Evolutionary conservation across 73 alveolate species (phyloP).

Genomic region (Stentor coeruleus): DNA sequence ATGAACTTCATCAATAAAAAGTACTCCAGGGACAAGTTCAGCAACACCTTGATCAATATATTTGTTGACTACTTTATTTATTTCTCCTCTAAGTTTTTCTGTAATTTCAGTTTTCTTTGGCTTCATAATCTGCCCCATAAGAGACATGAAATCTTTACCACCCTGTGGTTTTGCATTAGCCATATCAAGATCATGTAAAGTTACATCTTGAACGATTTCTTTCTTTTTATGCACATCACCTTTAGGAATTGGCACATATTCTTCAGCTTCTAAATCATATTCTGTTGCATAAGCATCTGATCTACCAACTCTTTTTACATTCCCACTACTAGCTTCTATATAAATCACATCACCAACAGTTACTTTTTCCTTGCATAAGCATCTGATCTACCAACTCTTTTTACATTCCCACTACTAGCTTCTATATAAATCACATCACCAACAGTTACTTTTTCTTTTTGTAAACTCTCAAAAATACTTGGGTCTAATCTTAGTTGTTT

Average conservation of each 20-base stretch:
- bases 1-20: slow-evolving; percentile 99
- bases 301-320: slow-evolving; percentile 99
- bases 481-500: slow-evolving; percentile 98
- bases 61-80: slow-evolving; percentile 98
- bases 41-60: slow-evolving; percentile 99
- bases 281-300: slow-evolving; percentile 98
- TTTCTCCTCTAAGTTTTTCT: slow-evolving; percentile 97
- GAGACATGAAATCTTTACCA: slow-evolving; percentile 97
- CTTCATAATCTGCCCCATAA: slow-evolving; percentile 97
- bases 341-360: slow-evolving; percentile 98
- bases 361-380: slow-evolving; percentile 99
- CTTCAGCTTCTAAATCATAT: slow-evolving; percentile 99
- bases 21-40: slow-evolving; percentile 99
- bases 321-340: slow-evolving; percentile 99
- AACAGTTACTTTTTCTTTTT: slow-evolving; percentile 97
- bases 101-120: slow-evolving; percentile 99
- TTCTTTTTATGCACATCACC: slow-evolving; percentile 99
- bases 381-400: slow-evolving; percentile 99
- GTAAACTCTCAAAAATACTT: slow-evolving; percentile 94
- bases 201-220: slow-evolving; percentile 99
- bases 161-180: slow-evolving; percentile 99
- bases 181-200: slow-evolving; percentile 98
- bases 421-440: slow-evolving; percentile 99
- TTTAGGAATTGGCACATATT: slow-evolving; percentile 99
- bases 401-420: slow-evolving; percentile 98